These are phyloP conservation scores for Camellia sinensis DNA, from an alignment of 148 eudicot genomes.

Conservation along the genomic window DNA sequence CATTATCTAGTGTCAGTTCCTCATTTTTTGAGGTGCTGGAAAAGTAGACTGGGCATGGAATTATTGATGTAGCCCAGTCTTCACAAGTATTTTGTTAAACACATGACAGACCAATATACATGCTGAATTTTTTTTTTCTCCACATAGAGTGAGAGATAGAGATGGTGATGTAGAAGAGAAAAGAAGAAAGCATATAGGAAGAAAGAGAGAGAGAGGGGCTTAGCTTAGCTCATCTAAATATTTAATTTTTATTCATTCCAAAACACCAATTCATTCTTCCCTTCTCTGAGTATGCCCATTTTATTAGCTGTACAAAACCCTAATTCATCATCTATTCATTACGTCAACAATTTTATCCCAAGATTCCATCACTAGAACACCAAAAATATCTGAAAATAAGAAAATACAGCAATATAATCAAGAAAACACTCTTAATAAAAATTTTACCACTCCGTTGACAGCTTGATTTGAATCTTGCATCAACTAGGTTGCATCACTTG, in stretches of 20 bases:
- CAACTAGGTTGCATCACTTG: background rate
- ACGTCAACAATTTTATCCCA: background rate
- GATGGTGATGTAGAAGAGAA: background rate
- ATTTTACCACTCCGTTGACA: background rate
- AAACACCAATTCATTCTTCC: background rate
- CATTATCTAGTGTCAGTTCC: background rate
- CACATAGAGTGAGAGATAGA: background rate
- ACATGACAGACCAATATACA: background rate
- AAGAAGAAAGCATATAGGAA: background rate
- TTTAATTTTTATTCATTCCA: background rate
- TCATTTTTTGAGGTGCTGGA: background rate
- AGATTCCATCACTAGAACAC: background rate
- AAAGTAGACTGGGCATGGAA: background rate
- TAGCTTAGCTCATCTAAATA: background rate
- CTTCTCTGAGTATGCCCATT: background rate
- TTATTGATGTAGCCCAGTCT: background rate
- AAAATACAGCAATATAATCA: background rate
- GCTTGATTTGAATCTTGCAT: background rate
- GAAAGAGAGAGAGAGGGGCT: background rate
- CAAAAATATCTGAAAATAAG: background rate
- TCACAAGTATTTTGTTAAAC: background rate
- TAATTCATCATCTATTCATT: background rate
- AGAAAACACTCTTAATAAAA: background rate
- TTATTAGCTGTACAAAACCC: background rate
- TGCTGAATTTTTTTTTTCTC: background rate